A percentile compares a stretch with the other conserved stretches of the same genome.
Conservation (phyloP, 805 yeast species). For the Hanseniaspora vineae region DNA sequence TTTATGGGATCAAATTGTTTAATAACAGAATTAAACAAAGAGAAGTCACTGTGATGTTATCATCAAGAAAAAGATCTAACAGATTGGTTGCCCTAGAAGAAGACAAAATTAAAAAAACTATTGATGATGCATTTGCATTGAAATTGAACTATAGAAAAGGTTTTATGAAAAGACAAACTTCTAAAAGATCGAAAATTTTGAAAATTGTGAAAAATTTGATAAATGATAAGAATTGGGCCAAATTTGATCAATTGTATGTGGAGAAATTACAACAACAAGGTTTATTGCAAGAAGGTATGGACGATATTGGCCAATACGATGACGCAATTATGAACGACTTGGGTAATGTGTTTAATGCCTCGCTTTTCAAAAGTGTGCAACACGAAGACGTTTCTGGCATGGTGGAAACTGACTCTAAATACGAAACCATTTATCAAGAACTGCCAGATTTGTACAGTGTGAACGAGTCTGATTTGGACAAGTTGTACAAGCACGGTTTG, state of each 20-base stretch:
- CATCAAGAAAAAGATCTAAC: constrained; percentile 61
- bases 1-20: constrained; percentile 16
- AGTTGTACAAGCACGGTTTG: constrained; percentile 12
- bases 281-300: background rate
- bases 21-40: constrained; percentile 44
- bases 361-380: too few species aligned
- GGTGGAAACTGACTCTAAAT: background rate
- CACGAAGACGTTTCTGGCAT: too few species aligned
- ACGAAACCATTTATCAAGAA: constrained; percentile 10
- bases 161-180: constrained; percentile 10
- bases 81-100: constrained; percentile 63
- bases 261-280: background rate
- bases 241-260: background rate
- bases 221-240: background rate
- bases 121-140: constrained; percentile 26
- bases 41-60: constrained; percentile 48
- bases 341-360: background rate
- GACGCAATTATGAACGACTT: constrained; percentile 1
- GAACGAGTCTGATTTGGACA: constrained; percentile 14
- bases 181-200: background rate
- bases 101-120: constrained; percentile 31
- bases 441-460: constrained; percentile 19
- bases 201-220: background rate
- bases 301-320: constrained; percentile 1
- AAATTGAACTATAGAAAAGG: constrained; percentile 25